These are phyloP conservation scores for Cyclostephanos invisitatus DNA, from an alignment of 108 stramenopile species.

Conservation along the genomic window DNA sequence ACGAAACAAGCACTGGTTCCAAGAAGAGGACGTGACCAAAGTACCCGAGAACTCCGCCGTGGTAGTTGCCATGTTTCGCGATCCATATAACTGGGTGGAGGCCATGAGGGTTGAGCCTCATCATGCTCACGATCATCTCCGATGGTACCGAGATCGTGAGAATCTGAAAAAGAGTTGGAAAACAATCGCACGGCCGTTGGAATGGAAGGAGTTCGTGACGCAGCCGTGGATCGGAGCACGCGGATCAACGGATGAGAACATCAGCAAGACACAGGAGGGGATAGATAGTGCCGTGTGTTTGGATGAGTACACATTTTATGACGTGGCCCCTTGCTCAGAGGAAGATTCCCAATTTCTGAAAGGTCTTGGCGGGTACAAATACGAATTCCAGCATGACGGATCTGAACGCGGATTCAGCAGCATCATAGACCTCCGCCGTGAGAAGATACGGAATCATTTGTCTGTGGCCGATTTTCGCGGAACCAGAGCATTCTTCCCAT, in stretches of 20 bases:
- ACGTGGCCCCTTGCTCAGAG: slow-evolving; percentile 27
- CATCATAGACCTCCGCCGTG: slow-evolving; percentile 44
- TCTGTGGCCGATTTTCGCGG: slow-evolving; percentile 32
- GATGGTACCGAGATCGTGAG: neutral
- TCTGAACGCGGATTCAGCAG: slow-evolving; percentile 35
- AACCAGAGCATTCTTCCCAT: slow-evolving; percentile 40
- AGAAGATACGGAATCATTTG: slow-evolving; percentile 46
- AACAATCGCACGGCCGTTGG: neutral
- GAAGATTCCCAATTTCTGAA: slow-evolving; percentile 13
- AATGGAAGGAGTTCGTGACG: slow-evolving; percentile 45
- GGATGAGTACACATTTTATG: slow-evolving; percentile 16
- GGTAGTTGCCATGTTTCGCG: slow-evolving; percentile 45
- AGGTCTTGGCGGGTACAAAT: slow-evolving; percentile 26
- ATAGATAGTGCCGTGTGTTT: slow-evolving; percentile 20
- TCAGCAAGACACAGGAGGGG: slow-evolving; percentile 7
- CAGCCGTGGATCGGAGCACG: slow-evolving; percentile 47
- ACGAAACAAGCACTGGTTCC: slow-evolving; percentile 27
- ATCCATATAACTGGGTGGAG: slow-evolving; percentile 50
- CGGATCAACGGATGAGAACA: slow-evolving; percentile 10
- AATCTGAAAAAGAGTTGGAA: neutral
- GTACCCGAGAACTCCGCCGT: slow-evolving; percentile 36
- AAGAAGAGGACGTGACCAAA: neutral
- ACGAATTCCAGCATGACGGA: slow-evolving; percentile 44
- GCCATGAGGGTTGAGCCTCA: slow-evolving; percentile 46
- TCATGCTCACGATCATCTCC: slow-evolving; percentile 43